phyloP scores from a whole-genome alignment of 345 rosid species.

The Lepidium didymum region DNA sequence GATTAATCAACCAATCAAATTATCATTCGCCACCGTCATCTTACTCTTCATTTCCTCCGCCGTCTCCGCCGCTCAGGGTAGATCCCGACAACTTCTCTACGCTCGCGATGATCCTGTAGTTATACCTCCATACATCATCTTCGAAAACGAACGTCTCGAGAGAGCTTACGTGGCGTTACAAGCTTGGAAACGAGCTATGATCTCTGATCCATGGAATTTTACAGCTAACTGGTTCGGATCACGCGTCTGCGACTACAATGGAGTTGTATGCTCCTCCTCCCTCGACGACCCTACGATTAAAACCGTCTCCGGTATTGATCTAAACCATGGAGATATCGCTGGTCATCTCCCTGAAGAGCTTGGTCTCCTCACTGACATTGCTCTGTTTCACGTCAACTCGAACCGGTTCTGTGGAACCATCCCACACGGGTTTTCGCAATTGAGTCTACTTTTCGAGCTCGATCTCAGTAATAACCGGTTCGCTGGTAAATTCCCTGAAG shows the following conservation, averaged over 20 bases:
- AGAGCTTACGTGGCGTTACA: conserved; percentile 72
- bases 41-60: conserved; percentile 10
- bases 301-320: conserved; percentile 72
- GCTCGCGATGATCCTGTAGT: conserved; percentile 25
- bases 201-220: conserved; percentile 57
- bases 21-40: conserved; percentile 16
- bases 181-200: conserved; percentile 67
- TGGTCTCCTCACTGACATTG: conserved; percentile 52
- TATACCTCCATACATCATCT: conserved; percentile 34
- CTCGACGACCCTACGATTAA: conserved; percentile 41
- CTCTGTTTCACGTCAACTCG: conserved; percentile 67
- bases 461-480: conserved; percentile 77
- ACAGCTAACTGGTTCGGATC: conserved; percentile 65
- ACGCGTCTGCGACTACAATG: conserved; percentile 72
- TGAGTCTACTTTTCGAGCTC: conserved; percentile 54
- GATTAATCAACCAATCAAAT: not conserved
- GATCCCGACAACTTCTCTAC: conserved; percentile 25
- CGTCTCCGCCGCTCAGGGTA: not conserved
- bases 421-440: conserved; percentile 39
- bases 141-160: conserved; percentile 51
- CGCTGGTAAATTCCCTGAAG: conserved; percentile 59
- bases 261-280: conserved; percentile 52
- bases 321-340: conserved; percentile 72
- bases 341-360: conserved; percentile 67
- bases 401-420: conserved; percentile 72